phyloP scores from a whole-genome alignment of 2,329 filamentous ascomycete species.

The Byssoonygena ceratinophila region DNA sequence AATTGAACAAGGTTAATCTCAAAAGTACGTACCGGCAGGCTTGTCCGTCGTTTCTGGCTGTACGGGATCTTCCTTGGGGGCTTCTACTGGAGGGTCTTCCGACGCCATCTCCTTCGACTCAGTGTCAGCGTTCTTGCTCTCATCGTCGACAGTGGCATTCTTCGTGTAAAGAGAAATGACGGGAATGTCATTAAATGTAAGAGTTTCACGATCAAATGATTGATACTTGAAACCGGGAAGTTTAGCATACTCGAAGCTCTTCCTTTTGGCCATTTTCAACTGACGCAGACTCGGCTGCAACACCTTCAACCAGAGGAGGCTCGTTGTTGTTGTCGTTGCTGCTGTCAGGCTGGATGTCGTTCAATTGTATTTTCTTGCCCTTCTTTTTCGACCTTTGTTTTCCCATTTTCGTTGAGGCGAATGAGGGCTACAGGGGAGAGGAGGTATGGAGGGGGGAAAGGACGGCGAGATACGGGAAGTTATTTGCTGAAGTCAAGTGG shows the following conservation, averaged over 20 bases:
- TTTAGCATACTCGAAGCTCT: slow-evolving; percentile 34
- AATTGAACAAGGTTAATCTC: neutral
- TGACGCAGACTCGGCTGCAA: slow-evolving; percentile 24
- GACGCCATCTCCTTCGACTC: slow-evolving; percentile 23
- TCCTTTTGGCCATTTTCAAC: slow-evolving; percentile 28
- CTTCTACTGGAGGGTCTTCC: slow-evolving; percentile 17
- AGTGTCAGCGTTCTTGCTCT: slow-evolving; percentile 30
- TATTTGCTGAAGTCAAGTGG: slow-evolving; percentile 14
- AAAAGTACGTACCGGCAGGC: slow-evolving; percentile 10
- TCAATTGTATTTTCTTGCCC: slow-evolving; percentile 27
- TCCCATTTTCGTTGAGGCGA: slow-evolving; percentile 23
- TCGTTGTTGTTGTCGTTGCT: slow-evolving; percentile 20
- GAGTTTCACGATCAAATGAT: slow-evolving; percentile 32
- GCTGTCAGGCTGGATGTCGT: slow-evolving; percentile 17
- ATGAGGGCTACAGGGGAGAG: slow-evolving; percentile 6
- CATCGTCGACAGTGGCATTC: slow-evolving; percentile 28
- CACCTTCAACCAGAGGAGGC: slow-evolving; percentile 24
- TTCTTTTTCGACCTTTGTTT: slow-evolving; percentile 27
- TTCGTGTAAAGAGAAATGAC: slow-evolving; percentile 25
- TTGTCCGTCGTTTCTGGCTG: slow-evolving; percentile 5
- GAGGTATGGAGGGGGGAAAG: slow-evolving; percentile 10
- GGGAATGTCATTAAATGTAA: slow-evolving; percentile 30
- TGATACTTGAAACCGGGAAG: slow-evolving; percentile 36
- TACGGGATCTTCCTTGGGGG: slow-evolving; percentile 7
- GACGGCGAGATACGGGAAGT: slow-evolving; percentile 11